These are phyloP conservation scores for Poronia punctata DNA, from an alignment of 495 filamentous ascomycete genomes.

Conservation along the genomic window DNA sequence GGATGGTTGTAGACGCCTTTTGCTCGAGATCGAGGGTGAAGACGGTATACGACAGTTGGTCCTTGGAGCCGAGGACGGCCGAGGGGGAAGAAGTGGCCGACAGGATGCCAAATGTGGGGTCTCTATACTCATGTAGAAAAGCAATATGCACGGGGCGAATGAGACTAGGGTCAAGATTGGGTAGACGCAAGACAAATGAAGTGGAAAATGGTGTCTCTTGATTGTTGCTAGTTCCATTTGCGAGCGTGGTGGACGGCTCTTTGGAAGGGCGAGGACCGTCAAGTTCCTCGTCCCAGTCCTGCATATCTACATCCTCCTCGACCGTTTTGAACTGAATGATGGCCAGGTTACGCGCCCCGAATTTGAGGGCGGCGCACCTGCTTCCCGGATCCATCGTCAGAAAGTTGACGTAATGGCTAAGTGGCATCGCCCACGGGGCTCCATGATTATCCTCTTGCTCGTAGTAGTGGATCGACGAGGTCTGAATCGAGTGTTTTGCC, in stretches of 20 bases:
- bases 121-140: conserved; percentile 94
- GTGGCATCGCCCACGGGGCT: conserved; percentile 65
- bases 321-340: conserved; percentile 89
- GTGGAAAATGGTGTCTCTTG: conserved; percentile 73
- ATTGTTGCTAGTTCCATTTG: conserved; percentile 48
- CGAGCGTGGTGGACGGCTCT: conserved; percentile 33
- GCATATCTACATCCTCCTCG: conserved; percentile 82
- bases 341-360: conserved; percentile 79
- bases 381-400: conserved; percentile 86
- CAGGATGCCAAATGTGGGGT: conserved; percentile 92
- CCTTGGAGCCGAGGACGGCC: conserved; percentile 70
- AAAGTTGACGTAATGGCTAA: conserved; percentile 64
- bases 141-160: conserved; percentile 83
- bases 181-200: conserved; percentile 85
- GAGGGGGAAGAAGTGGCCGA: conserved; percentile 69
- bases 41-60: conserved; percentile 81
- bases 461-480: conserved; percentile 94
- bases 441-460: conserved; percentile 80
- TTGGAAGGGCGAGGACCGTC: conserved; percentile 50
- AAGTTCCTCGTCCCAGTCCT: conserved; percentile 76
- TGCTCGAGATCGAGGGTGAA: conserved; percentile 94
- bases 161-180: conserved; percentile 77
- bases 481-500: conserved; percentile 65
- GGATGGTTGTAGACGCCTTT: conserved; percentile 83
- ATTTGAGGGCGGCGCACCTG: conserved; percentile 88